These are phyloP conservation scores for Sphaerobolus stellatus DNA, from an alignment of 1,284 basidiomycete species.

Conservation along the genomic window DNA sequence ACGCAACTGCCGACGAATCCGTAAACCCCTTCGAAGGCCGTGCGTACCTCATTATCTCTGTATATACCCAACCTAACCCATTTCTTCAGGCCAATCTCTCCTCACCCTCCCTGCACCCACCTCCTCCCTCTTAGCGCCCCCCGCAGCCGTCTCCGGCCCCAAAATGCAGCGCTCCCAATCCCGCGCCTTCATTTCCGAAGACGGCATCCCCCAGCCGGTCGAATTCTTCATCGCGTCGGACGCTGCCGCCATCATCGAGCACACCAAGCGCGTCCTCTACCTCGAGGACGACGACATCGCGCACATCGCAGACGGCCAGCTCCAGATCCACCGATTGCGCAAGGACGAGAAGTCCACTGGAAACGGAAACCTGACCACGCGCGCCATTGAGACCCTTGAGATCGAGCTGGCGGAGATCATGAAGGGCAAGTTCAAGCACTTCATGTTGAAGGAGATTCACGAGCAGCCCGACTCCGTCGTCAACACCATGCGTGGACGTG, in stretches of 20 bases:
- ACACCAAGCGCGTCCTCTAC: constrained; percentile 98
- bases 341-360: constrained; percentile 47
- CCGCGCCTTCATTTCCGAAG: constrained; percentile 97
- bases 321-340: constrained; percentile 98
- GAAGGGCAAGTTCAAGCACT: constrained; percentile 99
- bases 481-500: constrained; percentile 99
- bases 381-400: constrained; percentile 98
- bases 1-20: constrained; percentile 67
- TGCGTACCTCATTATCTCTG: not conserved
- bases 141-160: constrained; percentile 54
- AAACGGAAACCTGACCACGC: constrained; percentile 80
- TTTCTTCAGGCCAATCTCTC: constrained; percentile 38
- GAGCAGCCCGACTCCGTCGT: constrained; percentile 99
- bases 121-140: constrained; percentile 72
- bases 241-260: constrained; percentile 94
- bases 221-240: constrained; percentile 99
- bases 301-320: constrained; percentile 94
- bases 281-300: constrained; percentile 99
- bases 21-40: constrained; percentile 57
- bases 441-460: constrained; percentile 99
- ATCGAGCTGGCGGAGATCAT: constrained; percentile 99
- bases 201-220: constrained; percentile 97
- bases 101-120: constrained; percentile 40
- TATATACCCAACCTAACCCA: not conserved
- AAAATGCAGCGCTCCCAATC: constrained; percentile 96